These are phyloP conservation scores for Fusarium sp. DNA, from an alignment of 2,329 filamentous ascomycete species.

Conservation along the genomic window DNA sequence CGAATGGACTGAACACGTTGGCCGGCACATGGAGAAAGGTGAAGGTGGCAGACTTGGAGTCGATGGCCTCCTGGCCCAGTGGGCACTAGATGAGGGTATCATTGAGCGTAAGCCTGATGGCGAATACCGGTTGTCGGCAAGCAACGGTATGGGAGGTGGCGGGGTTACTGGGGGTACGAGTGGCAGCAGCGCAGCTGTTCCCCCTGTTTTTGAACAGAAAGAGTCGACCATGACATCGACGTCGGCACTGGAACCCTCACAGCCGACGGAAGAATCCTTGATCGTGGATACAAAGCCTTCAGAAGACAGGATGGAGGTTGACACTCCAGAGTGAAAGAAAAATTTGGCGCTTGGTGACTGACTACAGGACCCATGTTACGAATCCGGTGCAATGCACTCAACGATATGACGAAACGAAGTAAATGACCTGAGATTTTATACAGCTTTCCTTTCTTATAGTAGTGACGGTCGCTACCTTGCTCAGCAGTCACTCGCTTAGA, in stretches of 20 bases:
- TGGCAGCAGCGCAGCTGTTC: slow-evolving; percentile 31
- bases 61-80: slow-evolving; percentile 68
- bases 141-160: slow-evolving; percentile 43
- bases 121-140: slow-evolving; percentile 63
- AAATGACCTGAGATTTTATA: slow-evolving; percentile 43
- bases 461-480: slow-evolving; percentile 37
- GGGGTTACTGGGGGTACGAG: slow-evolving; percentile 21
- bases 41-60: slow-evolving; percentile 69
- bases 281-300: slow-evolving; percentile 41
- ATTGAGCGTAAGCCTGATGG: slow-evolving; percentile 68
- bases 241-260: slow-evolving; percentile 37
- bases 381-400: slow-evolving; percentile 33
- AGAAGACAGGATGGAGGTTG: slow-evolving; percentile 47
- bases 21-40: slow-evolving; percentile 85
- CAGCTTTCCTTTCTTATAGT: slow-evolving; percentile 34
- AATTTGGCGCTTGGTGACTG: slow-evolving; percentile 13
- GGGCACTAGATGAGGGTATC: slow-evolving; percentile 73
- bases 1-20: slow-evolving; percentile 91
- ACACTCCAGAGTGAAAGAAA: slow-evolving; percentile 36
- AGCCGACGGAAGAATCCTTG: slow-evolving; percentile 42
- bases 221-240: slow-evolving; percentile 40
- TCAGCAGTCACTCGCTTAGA: slow-evolving; percentile 40
- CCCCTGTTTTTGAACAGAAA: slow-evolving; percentile 42
- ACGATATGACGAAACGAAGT: slow-evolving; percentile 46
- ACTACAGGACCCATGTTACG: slow-evolving; percentile 33